Evolutionary conservation across 768 basidiomycete genomes (phyloP).

Genomic region (Russula virescens): DNA sequence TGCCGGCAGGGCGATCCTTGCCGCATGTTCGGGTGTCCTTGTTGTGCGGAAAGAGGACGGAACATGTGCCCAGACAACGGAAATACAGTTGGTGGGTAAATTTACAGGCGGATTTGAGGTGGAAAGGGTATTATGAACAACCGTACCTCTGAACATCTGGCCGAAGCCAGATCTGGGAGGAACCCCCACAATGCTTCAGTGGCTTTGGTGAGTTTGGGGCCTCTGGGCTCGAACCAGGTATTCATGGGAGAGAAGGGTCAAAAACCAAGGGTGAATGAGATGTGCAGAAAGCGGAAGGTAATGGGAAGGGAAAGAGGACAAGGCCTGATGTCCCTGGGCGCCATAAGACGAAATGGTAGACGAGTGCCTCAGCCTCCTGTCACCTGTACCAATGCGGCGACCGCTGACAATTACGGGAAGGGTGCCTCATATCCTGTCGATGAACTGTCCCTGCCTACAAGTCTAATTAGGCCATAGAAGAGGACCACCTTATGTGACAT

Average conservation of each 20-base stretch:
- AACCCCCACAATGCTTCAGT: constrained; percentile 27
- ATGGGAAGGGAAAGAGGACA: neutral
- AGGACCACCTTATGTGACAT: too few relatives aligned
- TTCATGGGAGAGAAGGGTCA: constrained; percentile 38
- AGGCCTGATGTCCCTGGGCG: constrained; percentile 3
- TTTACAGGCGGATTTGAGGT: constrained; percentile 25
- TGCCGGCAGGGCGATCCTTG: constrained; percentile 25
- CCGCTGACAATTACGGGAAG: too few relatives aligned
- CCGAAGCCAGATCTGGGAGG: constrained; percentile 29
- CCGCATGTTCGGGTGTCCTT: constrained; percentile 28
- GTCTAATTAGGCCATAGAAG: too few relatives aligned
- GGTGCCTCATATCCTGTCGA: too few relatives aligned
- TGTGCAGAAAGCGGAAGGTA: neutral
- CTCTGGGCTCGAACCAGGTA: constrained; percentile 58
- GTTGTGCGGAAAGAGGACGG: constrained; percentile 17
- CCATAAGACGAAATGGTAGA: constrained; percentile 38
- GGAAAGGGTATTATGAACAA: neutral
- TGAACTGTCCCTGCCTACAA: too few relatives aligned
- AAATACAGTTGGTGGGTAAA: constrained; percentile 10
- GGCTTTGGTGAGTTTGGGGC: constrained; percentile 35
- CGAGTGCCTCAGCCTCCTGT: constrained; percentile 34
- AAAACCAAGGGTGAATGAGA: neutral
- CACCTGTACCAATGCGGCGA: too few relatives aligned
- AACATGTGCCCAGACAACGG: too few relatives aligned
- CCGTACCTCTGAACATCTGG: constrained; percentile 28